A percentile compares a stretch with the other conserved stretches of the same genome.
phyloP scores from a whole-genome alignment of 2,329 filamentous ascomycete genomes.

The Pseudocercospora vitis region DNA sequence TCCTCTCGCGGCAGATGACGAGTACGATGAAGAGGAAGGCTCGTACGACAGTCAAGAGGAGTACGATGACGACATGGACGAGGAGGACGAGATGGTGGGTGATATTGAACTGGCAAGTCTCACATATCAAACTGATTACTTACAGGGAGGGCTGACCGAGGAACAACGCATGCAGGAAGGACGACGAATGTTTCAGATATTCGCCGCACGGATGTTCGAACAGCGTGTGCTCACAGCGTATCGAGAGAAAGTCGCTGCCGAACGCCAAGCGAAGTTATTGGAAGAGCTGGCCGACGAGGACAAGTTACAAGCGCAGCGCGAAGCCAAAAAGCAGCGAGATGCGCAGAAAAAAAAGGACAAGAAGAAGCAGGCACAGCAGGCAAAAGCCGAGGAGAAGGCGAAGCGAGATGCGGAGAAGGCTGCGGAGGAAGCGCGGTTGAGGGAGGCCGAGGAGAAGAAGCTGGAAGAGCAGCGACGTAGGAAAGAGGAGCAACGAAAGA shows the following conservation, averaged over 20 bases:
- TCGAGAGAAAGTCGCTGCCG: conserved; percentile 90
- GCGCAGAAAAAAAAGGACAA: conserved; percentile 96
- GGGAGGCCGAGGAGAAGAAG: conserved; percentile 74
- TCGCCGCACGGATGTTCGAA: conserved; percentile 98
- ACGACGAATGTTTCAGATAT: conserved; percentile 98
- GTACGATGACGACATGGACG: conserved; percentile 59
- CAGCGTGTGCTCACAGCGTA: conserved; percentile 96
- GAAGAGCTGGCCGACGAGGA: conserved; percentile 89
- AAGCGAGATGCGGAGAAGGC: conserved; percentile 85
- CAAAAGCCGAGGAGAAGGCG: conserved; percentile 86
- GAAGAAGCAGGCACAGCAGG: conserved; percentile 82
- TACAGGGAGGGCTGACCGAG: conserved; percentile 91
- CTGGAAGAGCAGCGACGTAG: conserved; percentile 77
- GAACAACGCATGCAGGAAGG: conserved; percentile 99
- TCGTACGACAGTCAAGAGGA: conserved; percentile 63
- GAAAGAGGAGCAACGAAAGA: conserved; percentile 86
- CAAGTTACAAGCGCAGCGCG: conserved; percentile 71
- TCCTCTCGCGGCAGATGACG: conserved; percentile 70
- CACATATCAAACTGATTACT: conserved; percentile 39
- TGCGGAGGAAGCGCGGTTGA: conserved; percentile 75
- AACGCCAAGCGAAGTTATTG: conserved; percentile 85
- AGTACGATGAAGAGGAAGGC: conserved; percentile 74
- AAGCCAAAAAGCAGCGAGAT: conserved; percentile 90
- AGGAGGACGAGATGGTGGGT: conserved; percentile 63
- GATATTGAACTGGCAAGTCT: conserved; percentile 25